Evolutionary conservation across 495 filamentous ascomycete species (phyloP).

Genomic region (Daldinia loculata): DNA sequence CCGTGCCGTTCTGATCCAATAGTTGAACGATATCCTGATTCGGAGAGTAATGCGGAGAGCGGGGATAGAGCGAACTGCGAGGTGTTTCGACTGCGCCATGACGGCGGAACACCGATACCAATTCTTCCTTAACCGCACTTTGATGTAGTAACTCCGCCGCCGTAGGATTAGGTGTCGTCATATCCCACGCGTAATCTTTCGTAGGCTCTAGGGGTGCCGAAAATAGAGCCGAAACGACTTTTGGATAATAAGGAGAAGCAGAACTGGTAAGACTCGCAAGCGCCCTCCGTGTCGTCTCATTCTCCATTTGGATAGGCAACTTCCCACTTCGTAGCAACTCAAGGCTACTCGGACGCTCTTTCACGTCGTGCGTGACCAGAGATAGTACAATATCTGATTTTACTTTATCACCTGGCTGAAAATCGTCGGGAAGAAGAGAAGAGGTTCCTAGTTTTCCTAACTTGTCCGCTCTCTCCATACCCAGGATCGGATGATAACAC

Average conservation of each 20-base stretch:
- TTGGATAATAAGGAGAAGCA: slow-evolving; percentile 86
- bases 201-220: slow-evolving; percentile 73
- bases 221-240: slow-evolving; percentile 86
- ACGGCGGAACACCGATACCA: slow-evolving; percentile 83
- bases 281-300: slow-evolving; percentile 84
- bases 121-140: slow-evolving; percentile 75
- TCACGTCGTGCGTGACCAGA: slow-evolving; percentile 80
- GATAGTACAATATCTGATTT: slow-evolving; percentile 79
- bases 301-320: slow-evolving; percentile 89
- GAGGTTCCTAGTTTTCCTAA: slow-evolving; percentile 74
- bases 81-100: slow-evolving; percentile 89
- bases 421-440: slow-evolving; percentile 73
- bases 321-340: slow-evolving; percentile 89
- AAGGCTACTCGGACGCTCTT: slow-evolving; percentile 80
- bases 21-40: slow-evolving; percentile 75
- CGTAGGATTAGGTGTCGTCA: slow-evolving; percentile 61
- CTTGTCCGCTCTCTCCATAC: slow-evolving; percentile 87
- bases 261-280: slow-evolving; percentile 82
- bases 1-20: slow-evolving; percentile 80
- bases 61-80: slow-evolving; percentile 79
- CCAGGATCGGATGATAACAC: slow-evolving; percentile 81
- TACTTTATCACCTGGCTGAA: slow-evolving; percentile 76
- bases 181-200: slow-evolving; percentile 89
- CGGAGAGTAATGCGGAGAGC: slow-evolving; percentile 75
- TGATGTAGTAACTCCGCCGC: slow-evolving; percentile 73